Evolutionary conservation across 1,139 yeast species (phyloP).

Genomic region (Hemisphaericaspora lyxosophila): DNA sequence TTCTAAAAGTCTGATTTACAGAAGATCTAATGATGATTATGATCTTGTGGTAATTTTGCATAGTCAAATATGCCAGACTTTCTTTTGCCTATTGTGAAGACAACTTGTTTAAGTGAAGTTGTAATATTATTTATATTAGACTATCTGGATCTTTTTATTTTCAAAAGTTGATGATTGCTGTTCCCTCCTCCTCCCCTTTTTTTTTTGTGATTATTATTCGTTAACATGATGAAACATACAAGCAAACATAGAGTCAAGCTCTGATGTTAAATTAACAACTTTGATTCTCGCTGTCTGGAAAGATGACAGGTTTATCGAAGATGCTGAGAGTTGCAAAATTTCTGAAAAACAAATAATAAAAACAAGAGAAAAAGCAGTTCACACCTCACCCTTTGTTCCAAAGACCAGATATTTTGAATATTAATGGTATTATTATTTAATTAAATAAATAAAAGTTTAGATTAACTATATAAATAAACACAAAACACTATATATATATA

Average conservation of each 20-base stretch:
- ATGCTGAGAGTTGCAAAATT: constrained; percentile 41
- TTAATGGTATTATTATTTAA: constrained; percentile 3
- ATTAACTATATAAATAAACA: too few relatives aligned
- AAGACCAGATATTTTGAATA: constrained; percentile 1
- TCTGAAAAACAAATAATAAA: constrained; percentile 16
- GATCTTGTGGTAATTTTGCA: constrained; percentile 31
- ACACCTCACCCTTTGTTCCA: neutral
- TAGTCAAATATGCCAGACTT: constrained; percentile 74
- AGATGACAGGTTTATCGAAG: constrained; percentile 41
- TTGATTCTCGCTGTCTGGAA: constrained; percentile 49
- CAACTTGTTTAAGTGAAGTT: constrained; percentile 24
- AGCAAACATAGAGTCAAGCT: constrained; percentile 95
- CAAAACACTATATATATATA: too few relatives aligned
- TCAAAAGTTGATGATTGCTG: constrained; percentile 11
- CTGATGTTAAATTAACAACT: constrained; percentile 47
- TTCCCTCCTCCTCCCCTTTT: too few relatives aligned
- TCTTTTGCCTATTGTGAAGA: too few relatives aligned
- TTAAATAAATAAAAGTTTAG: neutral
- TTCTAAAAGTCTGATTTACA: constrained; percentile 30
- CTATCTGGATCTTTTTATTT: constrained; percentile 7
- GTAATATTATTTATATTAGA: constrained; percentile 22
- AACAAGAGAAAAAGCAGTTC: too few relatives aligned
- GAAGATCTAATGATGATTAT: constrained; percentile 8
- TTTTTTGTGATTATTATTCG: too few relatives aligned
- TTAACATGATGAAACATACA: constrained; percentile 69